Base-by-base conservation (phyloP, 257 asterid genomes). In the Solanum sejunctum region DNA sequence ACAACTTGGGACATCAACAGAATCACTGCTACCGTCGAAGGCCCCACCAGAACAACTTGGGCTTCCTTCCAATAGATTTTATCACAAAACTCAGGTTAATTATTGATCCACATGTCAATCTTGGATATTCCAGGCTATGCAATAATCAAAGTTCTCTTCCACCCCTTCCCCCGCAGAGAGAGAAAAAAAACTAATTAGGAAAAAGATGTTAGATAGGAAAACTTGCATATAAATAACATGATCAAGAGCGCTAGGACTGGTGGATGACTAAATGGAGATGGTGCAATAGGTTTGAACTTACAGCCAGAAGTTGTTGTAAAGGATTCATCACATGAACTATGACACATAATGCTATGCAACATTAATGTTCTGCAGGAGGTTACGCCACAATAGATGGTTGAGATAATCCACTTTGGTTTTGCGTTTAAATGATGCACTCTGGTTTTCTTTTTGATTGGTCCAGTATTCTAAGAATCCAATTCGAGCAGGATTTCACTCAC, bases 1-100 rank as follows among this genome's bases (percentile, higher is more conserved):
- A 84, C 88, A 87, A 20, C 69, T 88, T 60, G 93, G 78, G 71
- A 82, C 79, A 82, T 88, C 60, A 87, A 79, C 89, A 45, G 92
- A 92, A 82, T 94, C 97, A 63, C 86, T 95, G 85, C 97, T 95
- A 81, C 85, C 89, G 73, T 83, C 97, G 21, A 87, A 86, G 73
- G 84, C 81, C 64, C 85, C 82, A 55, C 89, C 88, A 85, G 86
- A 69, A 84, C 92, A 89, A 87, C 41, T 87, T 79, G 49, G 85
- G 61, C 83, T 87, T 84, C 92, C 93, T 23, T 87, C 84, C 64
- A 71, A 87, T 85, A 80, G 85, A 83, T 84, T 87, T 21, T 88
- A 87, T 81, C 84, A 83, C 72, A 87, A 77, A 84, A 86, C 88
- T 80, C 90, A 84, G 95, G 97, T 95, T 86, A 12, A 69, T 75